Conservation (phyloP, 768 basidiomycete genomes). For the Panaeolus cyanescens region DNA sequence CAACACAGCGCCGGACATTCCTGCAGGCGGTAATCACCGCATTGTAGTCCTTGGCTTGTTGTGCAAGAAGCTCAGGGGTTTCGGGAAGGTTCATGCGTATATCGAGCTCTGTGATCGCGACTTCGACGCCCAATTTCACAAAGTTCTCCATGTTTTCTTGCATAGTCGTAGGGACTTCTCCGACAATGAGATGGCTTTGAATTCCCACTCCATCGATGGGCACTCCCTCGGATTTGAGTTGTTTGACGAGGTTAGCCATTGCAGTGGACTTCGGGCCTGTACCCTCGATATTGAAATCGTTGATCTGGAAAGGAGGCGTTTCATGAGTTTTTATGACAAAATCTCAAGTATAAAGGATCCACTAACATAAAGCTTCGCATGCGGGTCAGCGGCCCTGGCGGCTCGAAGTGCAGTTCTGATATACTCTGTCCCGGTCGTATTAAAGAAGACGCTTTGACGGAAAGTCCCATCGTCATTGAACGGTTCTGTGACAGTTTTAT, state of each 20-base stretch:
- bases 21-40: slow-evolving; percentile 54
- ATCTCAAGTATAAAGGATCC: background rate
- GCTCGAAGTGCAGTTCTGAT: slow-evolving; percentile 49
- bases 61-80: slow-evolving; percentile 45
- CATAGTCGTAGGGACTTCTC: slow-evolving; percentile 49
- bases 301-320: slow-evolving; percentile 21
- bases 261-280: slow-evolving; percentile 52
- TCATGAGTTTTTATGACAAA: slow-evolving; percentile 1
- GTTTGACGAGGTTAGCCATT: slow-evolving; percentile 50
- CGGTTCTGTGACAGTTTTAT: slow-evolving; percentile 30
- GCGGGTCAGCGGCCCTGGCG: slow-evolving; percentile 51
- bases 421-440: slow-evolving; percentile 43
- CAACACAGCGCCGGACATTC: slow-evolving; percentile 38
- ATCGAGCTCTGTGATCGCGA: slow-evolving; percentile 67
- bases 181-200: slow-evolving; percentile 59
- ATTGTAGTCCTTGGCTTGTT: slow-evolving; percentile 58
- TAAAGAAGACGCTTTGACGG: slow-evolving; percentile 52
- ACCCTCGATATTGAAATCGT: slow-evolving; percentile 38
- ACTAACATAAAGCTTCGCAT: slow-evolving; percentile 52
- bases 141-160: slow-evolving; percentile 50
- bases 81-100: slow-evolving; percentile 57
- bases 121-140: slow-evolving; percentile 59
- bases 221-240: slow-evolving; percentile 42
- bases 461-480: slow-evolving; percentile 61
- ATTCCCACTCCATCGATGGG: slow-evolving; percentile 63